Evolutionary conservation across 306 rosid species (phyloP).

Genomic region (Leucaena leucocephala): DNA sequence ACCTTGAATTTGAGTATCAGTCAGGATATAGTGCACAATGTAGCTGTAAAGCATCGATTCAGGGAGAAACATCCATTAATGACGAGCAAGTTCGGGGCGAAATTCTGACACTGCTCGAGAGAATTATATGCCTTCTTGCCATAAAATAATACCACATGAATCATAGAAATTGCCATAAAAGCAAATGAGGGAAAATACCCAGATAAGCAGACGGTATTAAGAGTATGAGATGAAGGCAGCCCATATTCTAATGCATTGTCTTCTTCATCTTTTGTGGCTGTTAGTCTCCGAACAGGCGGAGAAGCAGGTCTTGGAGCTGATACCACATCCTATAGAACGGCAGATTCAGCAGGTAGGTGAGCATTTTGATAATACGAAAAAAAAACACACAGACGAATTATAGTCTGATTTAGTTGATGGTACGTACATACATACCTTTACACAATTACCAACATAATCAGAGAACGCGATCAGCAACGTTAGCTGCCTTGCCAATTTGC

Average conservation of each 20-base stretch:
- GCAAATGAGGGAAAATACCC: slow-evolving; percentile 60
- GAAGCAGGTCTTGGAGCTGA: slow-evolving; percentile 96
- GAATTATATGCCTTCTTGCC: slow-evolving; percentile 12
- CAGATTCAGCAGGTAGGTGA: slow-evolving; percentile 26
- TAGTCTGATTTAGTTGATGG: slow-evolving; percentile 19
- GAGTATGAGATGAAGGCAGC: slow-evolving; percentile 94
- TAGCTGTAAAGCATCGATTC: slow-evolving; percentile 55
- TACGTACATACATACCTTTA: slow-evolving; percentile 68
- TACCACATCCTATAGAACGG: slow-evolving; percentile 67
- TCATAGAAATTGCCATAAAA: slow-evolving; percentile 15
- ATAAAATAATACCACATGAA: background rate
- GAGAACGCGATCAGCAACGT: slow-evolving; percentile 94
- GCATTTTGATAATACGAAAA: background rate
- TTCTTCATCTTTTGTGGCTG: slow-evolving; percentile 89
- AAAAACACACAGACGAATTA: background rate
- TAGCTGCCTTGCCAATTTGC: slow-evolving; percentile 95
- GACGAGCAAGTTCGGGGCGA: slow-evolving; percentile 25
- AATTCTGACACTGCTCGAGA: slow-evolving; percentile 26
- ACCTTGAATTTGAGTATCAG: slow-evolving; percentile 63
- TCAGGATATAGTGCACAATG: slow-evolving; percentile 76
- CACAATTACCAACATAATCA: slow-evolving; percentile 82
- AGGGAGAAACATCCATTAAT: slow-evolving; percentile 40
- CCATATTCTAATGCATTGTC: slow-evolving; percentile 96
- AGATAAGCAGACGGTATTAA: slow-evolving; percentile 91
- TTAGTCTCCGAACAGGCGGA: slow-evolving; percentile 88